phyloP scores from a whole-genome alignment of 225 moss, liverwort and hornwort species.

The Pseudisothecium myosuroides region DNA sequence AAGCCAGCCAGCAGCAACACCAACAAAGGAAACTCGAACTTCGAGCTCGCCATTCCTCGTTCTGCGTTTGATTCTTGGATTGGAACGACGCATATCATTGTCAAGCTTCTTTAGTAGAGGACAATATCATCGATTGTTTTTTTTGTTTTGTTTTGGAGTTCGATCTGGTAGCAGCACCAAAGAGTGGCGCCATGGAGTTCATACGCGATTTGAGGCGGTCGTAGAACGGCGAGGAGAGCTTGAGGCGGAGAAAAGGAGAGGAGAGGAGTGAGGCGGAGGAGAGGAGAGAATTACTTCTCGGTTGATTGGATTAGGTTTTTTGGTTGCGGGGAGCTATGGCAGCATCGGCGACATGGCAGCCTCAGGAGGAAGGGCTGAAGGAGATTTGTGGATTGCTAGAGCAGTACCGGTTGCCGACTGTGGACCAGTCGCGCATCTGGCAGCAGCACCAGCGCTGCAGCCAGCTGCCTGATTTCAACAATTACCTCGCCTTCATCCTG shows the following conservation, averaged over 20 bases:
- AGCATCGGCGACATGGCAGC: constrained; percentile 61
- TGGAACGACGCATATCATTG: not conserved
- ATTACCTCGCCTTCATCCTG: constrained; percentile 88
- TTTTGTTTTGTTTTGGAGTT: not conserved
- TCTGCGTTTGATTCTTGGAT: not conserved
- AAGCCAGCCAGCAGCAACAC: not conserved
- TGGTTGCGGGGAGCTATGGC: constrained; percentile 26
- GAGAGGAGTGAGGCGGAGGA: not conserved
- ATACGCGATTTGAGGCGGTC: not conserved
- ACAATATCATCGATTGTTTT: not conserved
- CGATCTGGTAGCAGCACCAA: not conserved
- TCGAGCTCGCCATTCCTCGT: not conserved
- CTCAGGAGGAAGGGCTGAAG: constrained; percentile 87
- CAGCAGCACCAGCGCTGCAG: constrained; percentile 95
- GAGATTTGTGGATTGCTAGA: constrained; percentile 95
- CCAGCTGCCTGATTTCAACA: constrained; percentile 96
- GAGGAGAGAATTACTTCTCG: not conserved
- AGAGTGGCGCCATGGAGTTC: constrained; percentile 5
- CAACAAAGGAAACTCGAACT: not conserved
- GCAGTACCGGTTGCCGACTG: constrained; percentile 88
- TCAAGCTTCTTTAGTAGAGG: not conserved
- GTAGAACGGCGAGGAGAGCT: not conserved
- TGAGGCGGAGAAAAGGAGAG: not conserved
- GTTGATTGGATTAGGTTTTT: constrained; percentile 28
- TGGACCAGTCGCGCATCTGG: constrained; percentile 96